Conservation (phyloP, 805 yeast genomes). For the Saturnispora hagleri region DNA sequence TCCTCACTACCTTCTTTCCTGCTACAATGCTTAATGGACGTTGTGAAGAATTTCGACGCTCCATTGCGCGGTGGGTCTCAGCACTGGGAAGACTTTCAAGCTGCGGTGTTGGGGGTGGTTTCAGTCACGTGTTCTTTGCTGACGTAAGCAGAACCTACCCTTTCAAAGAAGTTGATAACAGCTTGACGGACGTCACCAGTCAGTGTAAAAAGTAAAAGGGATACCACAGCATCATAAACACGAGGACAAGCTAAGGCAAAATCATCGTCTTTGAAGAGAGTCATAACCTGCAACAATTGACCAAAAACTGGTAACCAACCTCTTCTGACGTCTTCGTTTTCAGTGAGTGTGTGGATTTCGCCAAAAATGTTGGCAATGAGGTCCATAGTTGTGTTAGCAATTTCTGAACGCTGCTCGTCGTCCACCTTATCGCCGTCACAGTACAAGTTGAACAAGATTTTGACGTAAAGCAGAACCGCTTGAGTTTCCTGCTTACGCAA, state of each 20-base stretch:
- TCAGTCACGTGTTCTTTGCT: constrained; percentile 6
- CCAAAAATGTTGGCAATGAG: constrained; percentile 63
- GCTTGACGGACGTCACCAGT: constrained; percentile 47
- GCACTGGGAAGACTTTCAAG: neutral
- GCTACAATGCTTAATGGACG: neutral
- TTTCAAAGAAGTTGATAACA: constrained; percentile 46
- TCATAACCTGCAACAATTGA: constrained; percentile 75
- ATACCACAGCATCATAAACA: constrained; percentile 51
- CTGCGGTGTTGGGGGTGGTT: constrained; percentile 9
- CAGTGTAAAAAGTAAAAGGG: constrained; percentile 35
- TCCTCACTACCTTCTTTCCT: neutral
- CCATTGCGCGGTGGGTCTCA: neutral
- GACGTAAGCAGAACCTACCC: constrained; percentile 37
- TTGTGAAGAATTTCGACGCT: neutral
- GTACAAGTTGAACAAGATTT: constrained; percentile 71
- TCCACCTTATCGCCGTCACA: constrained; percentile 50
- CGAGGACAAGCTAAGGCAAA: constrained; percentile 49
- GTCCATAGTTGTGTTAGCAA: constrained; percentile 50
- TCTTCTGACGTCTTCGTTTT: constrained; percentile 67
- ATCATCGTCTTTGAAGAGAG: constrained; percentile 66
- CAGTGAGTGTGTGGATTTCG: constrained; percentile 66
- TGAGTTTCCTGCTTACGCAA: constrained; percentile 85
- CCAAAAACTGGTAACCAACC: constrained; percentile 92
- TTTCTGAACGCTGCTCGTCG: constrained; percentile 37
- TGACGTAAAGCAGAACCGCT: constrained; percentile 79